These are phyloP conservation scores for Collariella sp. DNA, from an alignment of 495 filamentous ascomycete species.

Conservation along the genomic window DNA sequence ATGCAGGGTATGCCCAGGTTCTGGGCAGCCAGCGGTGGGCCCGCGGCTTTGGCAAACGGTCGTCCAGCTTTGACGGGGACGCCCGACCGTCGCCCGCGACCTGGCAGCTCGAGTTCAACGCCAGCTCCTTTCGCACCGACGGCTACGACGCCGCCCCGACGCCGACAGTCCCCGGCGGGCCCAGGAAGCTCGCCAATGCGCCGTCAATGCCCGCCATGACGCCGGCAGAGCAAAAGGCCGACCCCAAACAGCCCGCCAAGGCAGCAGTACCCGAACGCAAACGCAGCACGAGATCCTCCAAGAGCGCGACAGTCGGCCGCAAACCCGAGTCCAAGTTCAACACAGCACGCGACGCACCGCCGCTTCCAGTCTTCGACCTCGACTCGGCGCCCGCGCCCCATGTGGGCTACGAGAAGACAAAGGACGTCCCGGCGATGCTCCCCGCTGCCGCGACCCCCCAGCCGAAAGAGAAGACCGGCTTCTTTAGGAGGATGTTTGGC, in stretches of 20 bases:
- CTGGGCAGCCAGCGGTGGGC: conserved; percentile 50
- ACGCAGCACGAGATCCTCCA: conserved; percentile 57
- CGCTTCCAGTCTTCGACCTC: conserved; percentile 29
- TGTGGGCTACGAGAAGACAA: conserved; percentile 51
- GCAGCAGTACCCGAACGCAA: conserved; percentile 40
- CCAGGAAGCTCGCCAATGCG: conserved; percentile 44
- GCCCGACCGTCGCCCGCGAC: conserved; percentile 20
- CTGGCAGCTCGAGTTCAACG: conserved; percentile 41
- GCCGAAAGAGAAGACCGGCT: conserved; percentile 68
- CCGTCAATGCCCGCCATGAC: conserved; percentile 40
- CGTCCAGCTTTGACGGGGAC: conserved; percentile 69
- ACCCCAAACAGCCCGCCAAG: conserved; percentile 22
- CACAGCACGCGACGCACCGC: conserved; percentile 19
- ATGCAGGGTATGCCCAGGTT: conserved; percentile 52
- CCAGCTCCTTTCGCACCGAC: conserved; percentile 36
- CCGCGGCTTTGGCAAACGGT: conserved; percentile 50
- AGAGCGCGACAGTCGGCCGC: conserved; percentile 38
- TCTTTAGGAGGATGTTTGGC: conserved; percentile 85
- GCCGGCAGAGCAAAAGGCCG: conserved; percentile 29
- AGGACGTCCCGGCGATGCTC: conserved; percentile 34
- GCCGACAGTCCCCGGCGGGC: conserved; percentile 76
- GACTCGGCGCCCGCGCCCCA: conserved; percentile 46
- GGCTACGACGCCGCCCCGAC: conserved; percentile 79
- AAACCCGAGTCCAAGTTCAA: conserved; percentile 25
- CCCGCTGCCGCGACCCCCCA: conserved; percentile 23